phyloP scores from a whole-genome alignment of 805 yeast species.

The Cyberlindnera meyerae region DNA sequence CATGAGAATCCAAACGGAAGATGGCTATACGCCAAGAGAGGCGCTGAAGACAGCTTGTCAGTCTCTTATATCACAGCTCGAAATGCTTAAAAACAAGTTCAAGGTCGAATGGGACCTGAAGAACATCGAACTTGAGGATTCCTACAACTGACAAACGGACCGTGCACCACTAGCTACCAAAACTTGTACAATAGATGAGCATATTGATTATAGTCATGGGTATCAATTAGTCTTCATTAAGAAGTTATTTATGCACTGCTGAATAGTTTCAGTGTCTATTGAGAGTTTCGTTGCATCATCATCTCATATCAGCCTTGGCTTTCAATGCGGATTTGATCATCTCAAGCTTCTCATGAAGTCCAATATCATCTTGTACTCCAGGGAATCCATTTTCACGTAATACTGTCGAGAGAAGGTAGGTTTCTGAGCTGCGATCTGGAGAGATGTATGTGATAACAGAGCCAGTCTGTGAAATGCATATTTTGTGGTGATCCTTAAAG shows the following conservation, averaged over 20 bases:
- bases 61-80: slow-evolving; percentile 73
- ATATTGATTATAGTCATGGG: too few relatives aligned
- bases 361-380: slow-evolving; percentile 40
- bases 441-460: slow-evolving; percentile 75
- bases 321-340: slow-evolving; percentile 65
- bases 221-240: too few relatives aligned
- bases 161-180: too few relatives aligned
- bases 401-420: slow-evolving; percentile 50
- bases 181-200: slow-evolving; percentile 1
- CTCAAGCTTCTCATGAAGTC: slow-evolving; percentile 40
- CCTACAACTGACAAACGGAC: slow-evolving; percentile 2
- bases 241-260: too few relatives aligned
- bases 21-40: slow-evolving; percentile 85
- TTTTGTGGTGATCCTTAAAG: slow-evolving; percentile 90
- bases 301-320: slow-evolving; percentile 20
- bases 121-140: slow-evolving; percentile 6
- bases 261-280: not conserved
- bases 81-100: slow-evolving; percentile 69
- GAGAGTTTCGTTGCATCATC: slow-evolving; percentile 1
- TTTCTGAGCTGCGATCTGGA: slow-evolving; percentile 66
- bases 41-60: slow-evolving; percentile 90
- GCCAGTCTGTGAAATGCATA: slow-evolving; percentile 75
- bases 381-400: slow-evolving; percentile 45
- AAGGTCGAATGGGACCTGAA: slow-evolving; percentile 84
- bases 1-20: slow-evolving; percentile 93